Base-by-base conservation (phyloP, 148 eudicot genomes). In the Suaeda aralocaspica region DNA sequence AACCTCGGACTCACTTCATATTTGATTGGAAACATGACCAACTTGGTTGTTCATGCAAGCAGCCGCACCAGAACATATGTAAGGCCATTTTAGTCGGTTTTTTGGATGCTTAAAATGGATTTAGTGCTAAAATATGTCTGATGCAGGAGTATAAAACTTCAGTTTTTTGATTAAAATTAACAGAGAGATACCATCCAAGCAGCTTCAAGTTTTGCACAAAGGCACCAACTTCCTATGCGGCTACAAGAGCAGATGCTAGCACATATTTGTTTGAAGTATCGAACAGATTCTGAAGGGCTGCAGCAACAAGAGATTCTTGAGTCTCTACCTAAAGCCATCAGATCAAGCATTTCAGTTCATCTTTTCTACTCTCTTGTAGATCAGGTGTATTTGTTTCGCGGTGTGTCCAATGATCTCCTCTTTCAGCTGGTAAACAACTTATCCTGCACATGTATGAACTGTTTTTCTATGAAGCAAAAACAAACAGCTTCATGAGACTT, bases 211-310 rank as follows among this genome's bases (percentile, higher is more conserved):
- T 92, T 92, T 84, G 91, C 91, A 52, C 84, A 80, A 9, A 77
- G 97, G 78, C 88, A 92, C 70, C 85, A 78, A 44, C 80, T 92
- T 68, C 96, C 97, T 5, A 19, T 42, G 61, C 85, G 89, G 1
- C 69, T 92, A 59, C 92, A 87, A 82, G 97, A 92, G 22, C 97
- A 92, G 79, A 92, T 92, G 97, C 84, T 89, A 68, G 90, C 97
- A 21, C 95, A 92, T 67, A 84, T 92, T 33, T 86, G 85, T 67
- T 74, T 89, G 26, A 92, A 87, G 80, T 84, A 73, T 61, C 83
- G 97, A 80, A 86, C 95, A 2, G 85, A 92, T 75, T 84, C 87
- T 0, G 92, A 92, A 80, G 95, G 97, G 12, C 77, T 92, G 64
- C 89, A 92, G 67, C 96, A 92, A 79, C 93, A 89, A 78, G 91